Evolutionary conservation across 495 filamentous ascomycete species (phyloP).

Genomic region (Hypoxylon subgilvum): DNA sequence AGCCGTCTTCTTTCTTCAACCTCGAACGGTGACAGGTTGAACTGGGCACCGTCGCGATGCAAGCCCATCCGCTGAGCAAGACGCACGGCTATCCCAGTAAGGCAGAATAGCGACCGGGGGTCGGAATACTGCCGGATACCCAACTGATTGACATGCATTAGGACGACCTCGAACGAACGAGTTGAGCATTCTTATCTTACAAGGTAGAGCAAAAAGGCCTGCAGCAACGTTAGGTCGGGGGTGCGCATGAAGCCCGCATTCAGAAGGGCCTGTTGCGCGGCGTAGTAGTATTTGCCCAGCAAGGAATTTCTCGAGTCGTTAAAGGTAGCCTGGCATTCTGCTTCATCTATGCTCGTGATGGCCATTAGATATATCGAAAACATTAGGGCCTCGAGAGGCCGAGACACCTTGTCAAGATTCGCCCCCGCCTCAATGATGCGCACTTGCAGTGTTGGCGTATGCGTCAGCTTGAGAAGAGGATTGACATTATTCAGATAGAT

Average conservation of each 20-base stretch:
- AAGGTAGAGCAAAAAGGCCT: constrained; percentile 62
- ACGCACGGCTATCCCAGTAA: constrained; percentile 70
- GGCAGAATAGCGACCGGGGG: constrained; percentile 54
- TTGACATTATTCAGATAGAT: constrained; percentile 72
- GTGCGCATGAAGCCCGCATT: constrained; percentile 64
- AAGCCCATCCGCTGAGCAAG: constrained; percentile 71
- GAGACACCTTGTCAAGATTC: constrained; percentile 54
- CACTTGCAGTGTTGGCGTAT: constrained; percentile 66
- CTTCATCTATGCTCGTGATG: constrained; percentile 57
- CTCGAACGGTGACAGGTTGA: constrained; percentile 69
- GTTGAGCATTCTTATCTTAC: constrained; percentile 45
- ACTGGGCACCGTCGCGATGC: constrained; percentile 67
- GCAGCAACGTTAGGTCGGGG: constrained; percentile 58
- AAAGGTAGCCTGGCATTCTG: constrained; percentile 58
- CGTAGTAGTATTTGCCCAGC: constrained; percentile 56
- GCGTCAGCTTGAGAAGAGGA: constrained; percentile 71
- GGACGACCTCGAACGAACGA: constrained; percentile 27
- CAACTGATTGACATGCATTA: constrained; percentile 45
- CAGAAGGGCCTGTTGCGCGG: constrained; percentile 61
- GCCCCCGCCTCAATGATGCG: constrained; percentile 57
- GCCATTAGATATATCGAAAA: constrained; percentile 64
- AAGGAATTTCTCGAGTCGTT: constrained; percentile 52
- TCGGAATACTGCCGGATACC: constrained; percentile 55
- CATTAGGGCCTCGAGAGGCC: constrained; percentile 60
- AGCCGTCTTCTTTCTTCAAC: constrained; percentile 70